phyloP scores from a whole-genome alignment of 495 filamentous ascomycete genomes.

The Daldinia vernicosa region DNA sequence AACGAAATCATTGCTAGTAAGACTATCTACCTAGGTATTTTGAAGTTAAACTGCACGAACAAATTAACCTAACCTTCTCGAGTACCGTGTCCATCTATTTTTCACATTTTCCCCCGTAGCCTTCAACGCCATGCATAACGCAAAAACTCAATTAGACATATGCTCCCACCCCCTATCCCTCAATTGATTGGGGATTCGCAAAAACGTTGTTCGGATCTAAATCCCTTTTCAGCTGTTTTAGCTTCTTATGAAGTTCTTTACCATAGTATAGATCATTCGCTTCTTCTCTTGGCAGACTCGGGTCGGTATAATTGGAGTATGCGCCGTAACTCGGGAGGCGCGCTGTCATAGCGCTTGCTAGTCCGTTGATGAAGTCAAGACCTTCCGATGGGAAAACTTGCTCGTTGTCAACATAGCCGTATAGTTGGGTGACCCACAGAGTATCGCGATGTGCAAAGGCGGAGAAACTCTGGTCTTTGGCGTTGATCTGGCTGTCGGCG shows the following conservation, averaged over 20 bases:
- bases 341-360: constrained; percentile 52
- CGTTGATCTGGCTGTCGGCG: constrained; percentile 52
- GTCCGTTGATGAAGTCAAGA: constrained; percentile 52
- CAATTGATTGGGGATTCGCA: constrained; percentile 64
- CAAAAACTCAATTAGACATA: neutral
- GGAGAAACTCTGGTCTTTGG: constrained; percentile 41
- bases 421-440: constrained; percentile 60
- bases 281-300: constrained; percentile 53
- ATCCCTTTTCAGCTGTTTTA: constrained; percentile 55
- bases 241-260: constrained; percentile 43
- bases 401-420: constrained; percentile 48
- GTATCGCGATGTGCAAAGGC: constrained; percentile 59
- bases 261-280: constrained; percentile 62
- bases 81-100: neutral
- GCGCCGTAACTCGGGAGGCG: constrained; percentile 46
- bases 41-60: neutral
- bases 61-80: neutral
- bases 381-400: constrained; percentile 49
- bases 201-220: constrained; percentile 60
- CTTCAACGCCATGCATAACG: neutral
- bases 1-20: neutral
- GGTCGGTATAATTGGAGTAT: constrained; percentile 72
- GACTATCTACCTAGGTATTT: too few species aligned
- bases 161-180: neutral
- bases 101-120: neutral